Evolutionary conservation across 2,329 filamentous ascomycete species (phyloP).

Genomic region (Scleromitrula shiraiana): DNA sequence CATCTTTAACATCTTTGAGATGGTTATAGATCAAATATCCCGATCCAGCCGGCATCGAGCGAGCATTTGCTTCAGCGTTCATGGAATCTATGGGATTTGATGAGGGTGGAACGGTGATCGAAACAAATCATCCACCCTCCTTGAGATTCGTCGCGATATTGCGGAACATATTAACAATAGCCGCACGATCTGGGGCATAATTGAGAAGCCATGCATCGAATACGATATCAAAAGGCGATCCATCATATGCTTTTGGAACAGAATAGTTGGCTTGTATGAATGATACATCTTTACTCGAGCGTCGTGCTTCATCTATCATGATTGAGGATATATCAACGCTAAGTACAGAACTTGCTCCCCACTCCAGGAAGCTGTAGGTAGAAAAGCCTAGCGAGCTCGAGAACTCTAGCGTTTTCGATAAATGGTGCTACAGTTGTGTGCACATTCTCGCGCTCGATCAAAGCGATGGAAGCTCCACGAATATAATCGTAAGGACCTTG

Average conservation of each 20-base stretch:
- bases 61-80: slow-evolving; percentile 14
- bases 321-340: slow-evolving; percentile 31
- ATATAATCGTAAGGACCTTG: slow-evolving; percentile 19
- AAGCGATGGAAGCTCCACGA: slow-evolving; percentile 15
- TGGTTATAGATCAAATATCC: slow-evolving; percentile 14
- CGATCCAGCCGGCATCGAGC: slow-evolving; percentile 13
- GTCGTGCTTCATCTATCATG: slow-evolving; percentile 29
- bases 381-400: slow-evolving; percentile 34
- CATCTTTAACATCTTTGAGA: slow-evolving; percentile 20
- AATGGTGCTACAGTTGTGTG: slow-evolving; percentile 15
- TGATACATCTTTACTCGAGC: slow-evolving; percentile 7
- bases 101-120: slow-evolving; percentile 23
- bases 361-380: slow-evolving; percentile 28
- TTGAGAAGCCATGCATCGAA: slow-evolving; percentile 33
- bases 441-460: slow-evolving; percentile 20
- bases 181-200: slow-evolving; percentile 27
- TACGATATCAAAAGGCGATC: slow-evolving; percentile 31
- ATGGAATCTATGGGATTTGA: slow-evolving; percentile 19
- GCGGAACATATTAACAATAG: slow-evolving; percentile 30
- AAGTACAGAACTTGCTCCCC: slow-evolving; percentile 30
- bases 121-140: slow-evolving; percentile 30
- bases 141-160: slow-evolving; percentile 32
- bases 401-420: slow-evolving; percentile 23
- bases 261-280: slow-evolving; percentile 26
- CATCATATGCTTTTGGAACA: slow-evolving; percentile 19